Evolutionary conservation across 192 early-diverging fungal species (phyloP).

Genomic region (Coemansia sp.): DNA sequence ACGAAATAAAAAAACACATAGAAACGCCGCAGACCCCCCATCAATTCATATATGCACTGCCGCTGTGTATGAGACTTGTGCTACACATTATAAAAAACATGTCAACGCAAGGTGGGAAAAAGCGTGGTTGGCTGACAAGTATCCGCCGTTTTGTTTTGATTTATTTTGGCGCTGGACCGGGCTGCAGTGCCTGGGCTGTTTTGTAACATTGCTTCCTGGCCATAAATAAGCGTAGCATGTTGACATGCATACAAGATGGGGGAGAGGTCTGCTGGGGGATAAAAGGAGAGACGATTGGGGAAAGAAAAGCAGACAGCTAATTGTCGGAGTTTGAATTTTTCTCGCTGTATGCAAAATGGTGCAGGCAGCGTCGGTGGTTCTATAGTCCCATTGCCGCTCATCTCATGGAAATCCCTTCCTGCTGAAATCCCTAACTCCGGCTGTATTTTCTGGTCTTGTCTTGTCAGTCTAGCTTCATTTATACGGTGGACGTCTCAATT

Average conservation of each 20-base stretch:
- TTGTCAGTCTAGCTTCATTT: neutral
- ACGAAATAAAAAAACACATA: neutral
- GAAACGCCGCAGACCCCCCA: neutral
- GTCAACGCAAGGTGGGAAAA: neutral
- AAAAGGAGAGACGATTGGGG: conserved; percentile 11
- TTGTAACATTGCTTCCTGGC: neutral
- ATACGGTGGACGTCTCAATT: neutral
- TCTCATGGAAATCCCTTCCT: neutral
- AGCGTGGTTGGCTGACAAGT: neutral
- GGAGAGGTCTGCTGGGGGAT: neutral
- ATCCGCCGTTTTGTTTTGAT: no score
- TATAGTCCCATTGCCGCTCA: neutral
- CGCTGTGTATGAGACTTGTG: conserved; percentile 1
- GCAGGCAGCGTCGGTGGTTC: neutral
- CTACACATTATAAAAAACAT: neutral
- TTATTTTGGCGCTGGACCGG: neutral
- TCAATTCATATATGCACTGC: conserved; percentile 16
- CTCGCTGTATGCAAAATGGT: conserved; percentile 3
- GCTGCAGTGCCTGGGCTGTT: neutral
- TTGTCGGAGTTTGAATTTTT: conserved; percentile 53
- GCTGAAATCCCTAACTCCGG: neutral
- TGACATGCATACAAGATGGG: neutral
- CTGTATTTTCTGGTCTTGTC: neutral
- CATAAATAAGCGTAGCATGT: neutral
- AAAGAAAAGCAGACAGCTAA: neutral